Evolutionary conservation across 108 stramenopile genomes (phyloP).

Genomic region (Aurantiochytrium sp.): DNA sequence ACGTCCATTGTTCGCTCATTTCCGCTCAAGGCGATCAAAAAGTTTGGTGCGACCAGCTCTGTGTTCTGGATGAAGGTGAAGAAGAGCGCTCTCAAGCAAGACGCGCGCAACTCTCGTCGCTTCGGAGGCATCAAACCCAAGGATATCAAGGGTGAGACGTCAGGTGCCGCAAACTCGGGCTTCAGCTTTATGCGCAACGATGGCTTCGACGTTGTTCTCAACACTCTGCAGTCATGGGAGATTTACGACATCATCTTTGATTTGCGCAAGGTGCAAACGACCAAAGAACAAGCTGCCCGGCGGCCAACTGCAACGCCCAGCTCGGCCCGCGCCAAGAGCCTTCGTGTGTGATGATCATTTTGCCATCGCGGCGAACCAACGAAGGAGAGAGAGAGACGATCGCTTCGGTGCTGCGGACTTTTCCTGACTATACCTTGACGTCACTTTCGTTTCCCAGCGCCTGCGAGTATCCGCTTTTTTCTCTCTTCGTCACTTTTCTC

Average conservation of each 20-base stretch:
- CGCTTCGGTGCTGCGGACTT: too few relatives aligned
- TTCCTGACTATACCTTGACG: too few relatives aligned
- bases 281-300: not conserved
- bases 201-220: not conserved
- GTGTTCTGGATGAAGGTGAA: slow-evolving; percentile 15
- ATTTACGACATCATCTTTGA: not conserved
- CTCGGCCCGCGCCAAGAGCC: not conserved
- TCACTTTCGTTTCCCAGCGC: too few relatives aligned
- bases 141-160: not conserved
- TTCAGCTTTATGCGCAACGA: slow-evolving; percentile 12
- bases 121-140: not conserved
- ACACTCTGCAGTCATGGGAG: slow-evolving; percentile 12
- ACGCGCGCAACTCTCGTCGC: not conserved
- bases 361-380: too few relatives aligned
- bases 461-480: too few relatives aligned
- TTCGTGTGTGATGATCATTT: not conserved
- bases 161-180: not conserved
- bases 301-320: not conserved
- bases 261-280: not conserved
- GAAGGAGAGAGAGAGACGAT: too few relatives aligned
- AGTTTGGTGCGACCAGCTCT: not conserved
- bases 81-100: not conserved
- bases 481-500: too few relatives aligned
- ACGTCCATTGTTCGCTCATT: not conserved
- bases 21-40: slow-evolving; percentile 4